Evolutionary conservation across 768 basidiomycete species (phyloP), one percentile per base, ranked within the genome.

Genomic region (Xerocomellus intermedius): DNA sequence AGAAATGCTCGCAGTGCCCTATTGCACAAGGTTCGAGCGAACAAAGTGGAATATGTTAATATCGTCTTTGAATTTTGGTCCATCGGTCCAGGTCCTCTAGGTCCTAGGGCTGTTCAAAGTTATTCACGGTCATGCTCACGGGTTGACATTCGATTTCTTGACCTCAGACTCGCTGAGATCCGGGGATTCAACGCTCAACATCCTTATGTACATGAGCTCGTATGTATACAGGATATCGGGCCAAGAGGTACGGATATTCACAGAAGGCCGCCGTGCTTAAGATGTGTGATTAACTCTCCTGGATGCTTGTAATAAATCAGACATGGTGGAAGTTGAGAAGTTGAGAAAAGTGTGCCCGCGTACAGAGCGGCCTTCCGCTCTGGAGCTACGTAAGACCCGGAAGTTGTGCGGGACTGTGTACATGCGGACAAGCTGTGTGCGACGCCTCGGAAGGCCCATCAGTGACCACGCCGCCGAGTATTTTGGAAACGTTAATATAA

Each of bases 351-450:
- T 4, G 13, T 21, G 1, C 24, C 10, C 19, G 35, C 43, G 19
- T 17, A 38, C 13, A 42, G 24, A 22, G 41, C 38, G 38, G 21
- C 8, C 30, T 32, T 46, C 43, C 24, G 19, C 33, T 43, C 22
- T 41, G 33, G 30, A 35, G 16, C 30, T 22, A 49, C 9, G 17
- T 42, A 50, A 32, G 30, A 17, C 22, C 2, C 16, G 10, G 19
- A 5, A 6, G 3, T 42, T 14, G n/a, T 28, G 17, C 39, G 47
- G 24, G 19, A 22, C 17, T n/a, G 13, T 36, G 38, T 39, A 22
- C 52, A 46, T 42, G 49, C n/a, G 19, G 17, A 21, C n/a, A 30
- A 22, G 50, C 50, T 57, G 50, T 64, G 61, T 21, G 39, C 16
- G 19, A 45, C 14, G 28, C 38, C 13, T 33, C 28, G n/a, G 42